A percentile compares a stretch with the other conserved stretches of the same genome.
phyloP scores from a whole-genome alignment of 495 filamentous ascomycete genomes.

The Chaetomium cochliodes region DNA sequence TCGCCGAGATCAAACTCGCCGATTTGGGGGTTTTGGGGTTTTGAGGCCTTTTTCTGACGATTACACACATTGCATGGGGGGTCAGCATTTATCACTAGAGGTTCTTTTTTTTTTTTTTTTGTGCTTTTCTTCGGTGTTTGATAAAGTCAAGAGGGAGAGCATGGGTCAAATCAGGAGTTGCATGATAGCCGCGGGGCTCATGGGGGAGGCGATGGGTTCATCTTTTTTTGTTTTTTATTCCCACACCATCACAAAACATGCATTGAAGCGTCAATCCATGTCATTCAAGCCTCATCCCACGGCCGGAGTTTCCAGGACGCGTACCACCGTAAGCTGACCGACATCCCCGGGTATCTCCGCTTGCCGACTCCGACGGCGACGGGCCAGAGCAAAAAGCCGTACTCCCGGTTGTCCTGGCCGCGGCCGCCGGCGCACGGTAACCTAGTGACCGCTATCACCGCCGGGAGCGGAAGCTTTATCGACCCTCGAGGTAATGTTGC shows the following conservation, averaged over 20 bases:
- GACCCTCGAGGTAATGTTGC: no score
- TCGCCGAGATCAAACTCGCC: conserved; percentile 2
- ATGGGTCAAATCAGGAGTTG: conserved; percentile 7
- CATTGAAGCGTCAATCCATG: background rate
- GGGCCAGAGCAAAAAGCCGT: no score
- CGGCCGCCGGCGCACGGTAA: no score
- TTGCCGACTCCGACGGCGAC: background rate
- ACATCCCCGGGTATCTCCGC: background rate
- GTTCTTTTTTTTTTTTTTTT: background rate
- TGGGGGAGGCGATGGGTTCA: background rate
- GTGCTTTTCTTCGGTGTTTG: background rate
- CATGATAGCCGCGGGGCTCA: background rate
- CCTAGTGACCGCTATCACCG: no score
- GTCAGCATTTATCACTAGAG: conserved; percentile 8
- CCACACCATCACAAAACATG: background rate
- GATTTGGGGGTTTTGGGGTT: background rate
- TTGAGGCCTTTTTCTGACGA: background rate
- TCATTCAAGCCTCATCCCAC: no score
- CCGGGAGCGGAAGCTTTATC: no score
- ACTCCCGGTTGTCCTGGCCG: no score
- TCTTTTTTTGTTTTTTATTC: background rate
- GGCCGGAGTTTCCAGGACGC: background rate
- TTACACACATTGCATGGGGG: conserved; percentile 8
- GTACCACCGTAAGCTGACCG: background rate
- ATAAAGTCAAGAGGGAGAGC: conserved; percentile 3